These are phyloP conservation scores for Magnusiomyces fungicola DNA, from an alignment of 1,139 yeast genomes.

Conservation along the genomic window DNA sequence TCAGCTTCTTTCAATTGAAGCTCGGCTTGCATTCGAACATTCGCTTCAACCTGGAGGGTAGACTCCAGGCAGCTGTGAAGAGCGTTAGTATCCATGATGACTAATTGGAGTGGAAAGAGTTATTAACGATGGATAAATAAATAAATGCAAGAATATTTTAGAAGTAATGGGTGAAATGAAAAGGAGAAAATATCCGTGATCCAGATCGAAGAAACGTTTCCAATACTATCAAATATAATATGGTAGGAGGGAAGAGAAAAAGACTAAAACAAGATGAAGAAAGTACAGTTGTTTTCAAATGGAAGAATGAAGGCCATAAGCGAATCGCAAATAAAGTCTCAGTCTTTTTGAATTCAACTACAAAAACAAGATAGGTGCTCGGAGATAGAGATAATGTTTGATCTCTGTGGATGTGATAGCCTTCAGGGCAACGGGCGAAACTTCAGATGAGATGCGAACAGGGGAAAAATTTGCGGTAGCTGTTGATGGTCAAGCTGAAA, in stretches of 20 bases:
- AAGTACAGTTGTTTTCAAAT: too few species aligned
- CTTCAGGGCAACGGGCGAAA: too few species aligned
- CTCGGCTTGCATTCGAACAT: constrained; percentile 64
- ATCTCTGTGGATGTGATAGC: too few species aligned
- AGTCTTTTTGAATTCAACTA: too few species aligned
- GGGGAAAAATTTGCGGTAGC: too few species aligned
- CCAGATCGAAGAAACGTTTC: background rate
- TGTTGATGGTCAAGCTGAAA: too few species aligned
- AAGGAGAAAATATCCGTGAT: background rate
- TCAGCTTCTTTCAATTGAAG: constrained; percentile 51
- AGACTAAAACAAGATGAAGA: too few species aligned
- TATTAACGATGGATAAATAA: background rate
- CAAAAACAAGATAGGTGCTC: too few species aligned
- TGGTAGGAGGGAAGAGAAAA: background rate
- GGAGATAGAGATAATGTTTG: too few species aligned
- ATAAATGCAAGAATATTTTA: background rate
- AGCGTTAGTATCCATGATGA: constrained; percentile 54
- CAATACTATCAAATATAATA: background rate
- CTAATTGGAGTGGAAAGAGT: background rate
- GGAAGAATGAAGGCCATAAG: too few species aligned
- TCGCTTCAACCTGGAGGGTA: constrained; percentile 65
- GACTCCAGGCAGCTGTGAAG: constrained; percentile 75
- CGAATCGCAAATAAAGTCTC: too few species aligned
- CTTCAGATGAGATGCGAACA: too few species aligned
- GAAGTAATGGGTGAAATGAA: background rate